Conservation (phyloP, 2,329 filamentous ascomycete genomes). For the Raffaelea arxii region DNA sequence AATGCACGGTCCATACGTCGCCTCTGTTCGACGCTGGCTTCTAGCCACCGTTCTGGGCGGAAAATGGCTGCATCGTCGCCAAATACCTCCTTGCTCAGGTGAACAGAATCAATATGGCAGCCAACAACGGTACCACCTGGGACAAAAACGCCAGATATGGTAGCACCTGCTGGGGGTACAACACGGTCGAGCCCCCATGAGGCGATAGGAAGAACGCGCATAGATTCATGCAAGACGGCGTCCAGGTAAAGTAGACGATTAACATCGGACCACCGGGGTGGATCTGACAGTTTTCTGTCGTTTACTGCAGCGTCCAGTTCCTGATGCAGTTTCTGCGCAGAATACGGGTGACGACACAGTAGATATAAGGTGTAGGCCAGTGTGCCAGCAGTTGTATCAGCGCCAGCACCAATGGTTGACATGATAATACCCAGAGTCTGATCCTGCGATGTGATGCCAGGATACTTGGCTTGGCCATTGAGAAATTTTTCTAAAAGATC, state of each 20-base stretch:
- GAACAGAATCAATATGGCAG: background rate
- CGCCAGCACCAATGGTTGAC: constrained; percentile 13
- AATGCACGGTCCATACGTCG: constrained; percentile 3
- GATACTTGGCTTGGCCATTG: background rate
- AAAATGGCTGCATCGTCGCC: background rate
- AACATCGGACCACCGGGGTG: constrained; percentile 5
- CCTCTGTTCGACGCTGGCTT: constrained; percentile 1
- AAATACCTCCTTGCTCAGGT: background rate
- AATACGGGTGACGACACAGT: constrained; percentile 8
- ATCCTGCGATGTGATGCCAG: background rate
- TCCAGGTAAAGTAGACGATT: constrained; percentile 13
- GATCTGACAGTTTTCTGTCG: constrained; percentile 2
- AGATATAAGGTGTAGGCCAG: constrained; percentile 11
- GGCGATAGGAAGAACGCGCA: constrained; percentile 13
- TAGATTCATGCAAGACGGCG: constrained; percentile 14
- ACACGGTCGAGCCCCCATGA: constrained; percentile 10
- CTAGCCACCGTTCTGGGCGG: background rate
- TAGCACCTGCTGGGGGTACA: constrained; percentile 10
- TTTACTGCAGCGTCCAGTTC: constrained; percentile 9
- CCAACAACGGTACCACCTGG: constrained; percentile 10
- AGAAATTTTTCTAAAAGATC: constrained; percentile 3
- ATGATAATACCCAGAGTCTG: constrained; percentile 3
- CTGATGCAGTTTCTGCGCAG: constrained; percentile 1
- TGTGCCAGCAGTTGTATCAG: constrained; percentile 14
- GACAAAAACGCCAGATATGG: constrained; percentile 9